Percentiles rank a stretch among this genome's conserved stretches.
These are phyloP conservation scores for Scutellaria galericulata DNA, from an alignment of 257 asterid genomes.

Conservation along the genomic window DNA sequence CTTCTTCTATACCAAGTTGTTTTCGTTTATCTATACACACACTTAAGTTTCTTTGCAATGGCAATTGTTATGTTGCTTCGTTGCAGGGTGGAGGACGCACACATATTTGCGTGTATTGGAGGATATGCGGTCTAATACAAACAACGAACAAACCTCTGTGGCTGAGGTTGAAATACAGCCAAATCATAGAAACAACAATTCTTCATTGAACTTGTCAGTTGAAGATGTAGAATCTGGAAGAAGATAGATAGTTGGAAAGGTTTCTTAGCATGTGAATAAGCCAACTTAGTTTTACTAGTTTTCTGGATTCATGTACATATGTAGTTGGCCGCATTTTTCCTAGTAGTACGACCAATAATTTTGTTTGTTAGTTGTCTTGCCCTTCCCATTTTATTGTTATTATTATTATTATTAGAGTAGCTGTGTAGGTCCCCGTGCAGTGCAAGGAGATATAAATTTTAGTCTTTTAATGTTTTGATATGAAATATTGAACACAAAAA, in stretches of 20 bases:
- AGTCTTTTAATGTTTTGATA: no score
- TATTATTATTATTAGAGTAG: no score
- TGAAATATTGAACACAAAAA: no score
- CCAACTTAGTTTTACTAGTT: neutral
- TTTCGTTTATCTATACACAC: neutral
- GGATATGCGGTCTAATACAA: conserved; percentile 40
- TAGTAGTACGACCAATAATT: no score
- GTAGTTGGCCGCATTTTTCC: neutral
- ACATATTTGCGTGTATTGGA: conserved; percentile 60
- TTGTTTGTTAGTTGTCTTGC: no score
- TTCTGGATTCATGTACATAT: neutral
- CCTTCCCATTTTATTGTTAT: no score
- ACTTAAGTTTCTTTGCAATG: neutral
- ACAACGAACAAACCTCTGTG: conserved; percentile 29
- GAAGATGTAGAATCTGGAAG: conserved; percentile 72
- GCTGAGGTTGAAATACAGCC: conserved; percentile 46
- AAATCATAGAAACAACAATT: conserved; percentile 37
- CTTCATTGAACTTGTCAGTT: conserved; percentile 35
- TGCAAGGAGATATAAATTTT: no score
- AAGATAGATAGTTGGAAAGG: conserved; percentile 37
- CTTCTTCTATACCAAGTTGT: neutral
- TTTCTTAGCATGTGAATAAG: neutral
- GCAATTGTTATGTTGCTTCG: neutral
- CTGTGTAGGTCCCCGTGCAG: no score
- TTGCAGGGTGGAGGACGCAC: conserved; percentile 71